Evolutionary conservation across 805 yeast species (phyloP).

Genomic region (Saturnispora sekii): DNA sequence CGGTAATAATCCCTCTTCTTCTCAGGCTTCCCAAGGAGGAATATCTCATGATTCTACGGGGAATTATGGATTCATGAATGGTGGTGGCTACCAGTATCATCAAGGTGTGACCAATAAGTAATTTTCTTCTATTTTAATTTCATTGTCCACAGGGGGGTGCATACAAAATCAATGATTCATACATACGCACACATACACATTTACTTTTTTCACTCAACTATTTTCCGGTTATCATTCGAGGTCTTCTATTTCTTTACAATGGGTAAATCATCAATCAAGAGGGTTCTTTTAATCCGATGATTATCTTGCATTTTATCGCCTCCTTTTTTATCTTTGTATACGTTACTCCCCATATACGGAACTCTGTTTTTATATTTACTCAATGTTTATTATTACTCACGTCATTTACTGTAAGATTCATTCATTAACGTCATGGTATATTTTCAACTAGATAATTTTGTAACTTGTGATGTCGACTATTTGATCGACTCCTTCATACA

Average conservation of each 20-base stretch:
- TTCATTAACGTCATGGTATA: not conserved
- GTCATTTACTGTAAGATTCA: not conserved
- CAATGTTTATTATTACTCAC: not conserved
- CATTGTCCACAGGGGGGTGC: not conserved
- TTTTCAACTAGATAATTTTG: not conserved
- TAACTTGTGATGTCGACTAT: not conserved
- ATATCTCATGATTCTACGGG: too few species aligned
- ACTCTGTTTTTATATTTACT: too few species aligned
- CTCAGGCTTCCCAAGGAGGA: too few species aligned
- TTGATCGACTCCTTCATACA: not conserved
- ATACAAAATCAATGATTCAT: not conserved
- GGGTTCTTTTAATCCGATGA: too few species aligned
- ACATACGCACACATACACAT: not conserved
- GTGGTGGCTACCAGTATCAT: conserved; percentile 6
- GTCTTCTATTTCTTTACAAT: too few species aligned
- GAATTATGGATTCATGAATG: not conserved
- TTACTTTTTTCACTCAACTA: not conserved
- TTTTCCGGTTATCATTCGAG: too few species aligned
- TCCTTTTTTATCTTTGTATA: too few species aligned
- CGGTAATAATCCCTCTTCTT: conserved; percentile 3
- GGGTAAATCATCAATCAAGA: too few species aligned
- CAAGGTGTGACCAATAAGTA: conserved; percentile 3
- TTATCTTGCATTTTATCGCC: too few species aligned
- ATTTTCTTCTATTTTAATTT: not conserved
- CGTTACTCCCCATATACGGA: too few species aligned